Evolutionary conservation across 306 rosid genomes (phyloP).

Genomic region (Quercus berberidifolia): DNA sequence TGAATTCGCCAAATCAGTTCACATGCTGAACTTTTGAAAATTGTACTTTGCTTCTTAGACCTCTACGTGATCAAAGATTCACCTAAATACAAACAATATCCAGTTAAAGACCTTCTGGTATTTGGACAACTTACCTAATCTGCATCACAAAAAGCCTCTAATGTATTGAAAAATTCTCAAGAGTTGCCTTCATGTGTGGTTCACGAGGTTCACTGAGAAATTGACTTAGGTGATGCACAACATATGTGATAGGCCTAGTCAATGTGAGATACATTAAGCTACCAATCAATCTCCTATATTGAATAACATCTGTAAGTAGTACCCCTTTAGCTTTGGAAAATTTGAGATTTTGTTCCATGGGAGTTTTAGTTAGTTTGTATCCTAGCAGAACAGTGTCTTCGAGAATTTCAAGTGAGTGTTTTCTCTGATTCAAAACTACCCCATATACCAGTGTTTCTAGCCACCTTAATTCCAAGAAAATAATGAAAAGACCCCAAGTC

Average conservation of each 20-base stretch:
- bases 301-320: neutral
- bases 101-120: neutral
- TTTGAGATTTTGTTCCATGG: neutral
- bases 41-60: too few species aligned
- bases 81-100: neutral
- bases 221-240: neutral
- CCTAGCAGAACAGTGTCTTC: neutral
- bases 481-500: neutral
- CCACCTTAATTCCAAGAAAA: neutral
- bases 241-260: neutral
- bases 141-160: too few species aligned
- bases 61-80: too few species aligned
- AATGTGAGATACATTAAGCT: neutral
- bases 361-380: neutral
- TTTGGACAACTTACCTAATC: too few species aligned
- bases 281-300: neutral
- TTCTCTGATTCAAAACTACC: too few species aligned
- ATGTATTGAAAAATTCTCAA: neutral
- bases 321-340: neutral
- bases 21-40: neutral
- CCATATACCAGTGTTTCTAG: neutral
- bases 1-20: neutral
- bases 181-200: neutral
- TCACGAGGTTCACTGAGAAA: neutral
- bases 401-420: too few species aligned